Evolutionary conservation across 1,139 yeast species (phyloP).

Genomic region (Yamadazyma oceani): DNA sequence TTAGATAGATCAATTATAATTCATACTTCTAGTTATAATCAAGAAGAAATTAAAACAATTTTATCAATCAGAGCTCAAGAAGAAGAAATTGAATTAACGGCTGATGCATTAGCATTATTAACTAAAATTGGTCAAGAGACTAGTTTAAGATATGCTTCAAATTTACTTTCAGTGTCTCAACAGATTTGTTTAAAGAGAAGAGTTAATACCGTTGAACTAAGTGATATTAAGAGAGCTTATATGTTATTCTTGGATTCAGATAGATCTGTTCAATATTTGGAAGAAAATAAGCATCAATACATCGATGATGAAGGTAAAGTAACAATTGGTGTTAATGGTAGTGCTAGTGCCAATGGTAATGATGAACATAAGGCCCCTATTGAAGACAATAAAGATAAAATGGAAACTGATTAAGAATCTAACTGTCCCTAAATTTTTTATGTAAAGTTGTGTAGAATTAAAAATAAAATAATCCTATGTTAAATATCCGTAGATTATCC

Average conservation of each 20-base stretch:
- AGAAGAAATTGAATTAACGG: slow-evolving; percentile 85
- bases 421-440: not conserved
- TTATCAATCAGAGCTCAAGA: slow-evolving; percentile 90
- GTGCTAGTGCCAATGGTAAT: slow-evolving; percentile 7
- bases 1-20: slow-evolving; percentile 93
- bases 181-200: slow-evolving; percentile 84
- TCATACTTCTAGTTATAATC: slow-evolving; percentile 74
- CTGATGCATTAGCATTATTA: slow-evolving; percentile 83
- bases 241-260: slow-evolving; percentile 83
- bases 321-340: slow-evolving; percentile 37
- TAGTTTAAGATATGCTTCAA: slow-evolving; percentile 88
- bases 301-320: slow-evolving; percentile 74
- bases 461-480: too few species aligned
- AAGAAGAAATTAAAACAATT: slow-evolving; percentile 83
- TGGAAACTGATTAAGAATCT: slow-evolving; percentile 45
- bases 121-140: slow-evolving; percentile 94
- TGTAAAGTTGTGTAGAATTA: not conserved
- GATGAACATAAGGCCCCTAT: slow-evolving; percentile 14
- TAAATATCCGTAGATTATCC: too few species aligned
- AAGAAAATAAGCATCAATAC: slow-evolving; percentile 65
- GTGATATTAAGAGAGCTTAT: slow-evolving; percentile 86
- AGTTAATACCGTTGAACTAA: slow-evolving; percentile 66
- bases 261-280: slow-evolving; percentile 79
- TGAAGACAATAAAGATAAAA: slow-evolving; percentile 29
- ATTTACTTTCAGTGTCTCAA: slow-evolving; percentile 84